Percentiles rank a stretch among this genome's conserved stretches.
Conservation (phyloP, 2,329 filamentous ascomycete genomes). For the Xylariaceae sp. region DNA sequence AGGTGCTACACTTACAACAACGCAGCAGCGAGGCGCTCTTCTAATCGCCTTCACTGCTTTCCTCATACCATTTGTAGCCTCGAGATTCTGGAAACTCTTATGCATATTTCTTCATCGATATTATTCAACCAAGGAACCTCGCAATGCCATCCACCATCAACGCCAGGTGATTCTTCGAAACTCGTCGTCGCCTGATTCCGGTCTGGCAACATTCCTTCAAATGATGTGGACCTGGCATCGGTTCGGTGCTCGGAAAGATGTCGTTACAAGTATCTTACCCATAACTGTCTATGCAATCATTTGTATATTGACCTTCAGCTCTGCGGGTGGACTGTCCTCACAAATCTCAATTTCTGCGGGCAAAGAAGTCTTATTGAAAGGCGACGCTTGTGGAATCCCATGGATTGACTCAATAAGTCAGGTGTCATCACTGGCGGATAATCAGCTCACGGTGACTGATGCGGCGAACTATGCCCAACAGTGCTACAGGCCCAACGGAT, state of each 20-base stretch:
- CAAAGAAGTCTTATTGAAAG: conserved; percentile 12
- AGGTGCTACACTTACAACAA: conserved; percentile 11
- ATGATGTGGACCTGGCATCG: conserved; percentile 7
- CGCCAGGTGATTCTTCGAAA: conserved; percentile 16
- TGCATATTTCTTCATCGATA: conserved; percentile 10
- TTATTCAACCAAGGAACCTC: conserved; percentile 1
- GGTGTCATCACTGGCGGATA: not conserved
- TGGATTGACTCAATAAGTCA: not conserved
- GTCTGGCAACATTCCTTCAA: conserved; percentile 1
- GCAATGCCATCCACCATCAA: conserved; percentile 13
- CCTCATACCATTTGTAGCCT: conserved; percentile 15
- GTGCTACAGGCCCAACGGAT: conserved; percentile 6
- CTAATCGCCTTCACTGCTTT: conserved; percentile 16
- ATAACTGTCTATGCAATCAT: conserved; percentile 1
- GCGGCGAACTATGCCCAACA: conserved; percentile 15
- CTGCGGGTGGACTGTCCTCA: conserved; percentile 15
- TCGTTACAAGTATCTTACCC: not conserved
- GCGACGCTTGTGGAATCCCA: conserved; percentile 6
- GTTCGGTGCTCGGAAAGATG: not conserved
- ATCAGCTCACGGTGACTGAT: not conserved
- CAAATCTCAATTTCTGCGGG: conserved; percentile 11
- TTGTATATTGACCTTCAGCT: conserved; percentile 7
- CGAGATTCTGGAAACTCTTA: conserved; percentile 14
- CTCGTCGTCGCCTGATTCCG: conserved; percentile 9
- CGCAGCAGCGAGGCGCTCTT: conserved; percentile 1